These are phyloP conservation scores for Gamarada debralockiae DNA, from an alignment of 495 filamentous ascomycete species.

Conservation along the genomic window DNA sequence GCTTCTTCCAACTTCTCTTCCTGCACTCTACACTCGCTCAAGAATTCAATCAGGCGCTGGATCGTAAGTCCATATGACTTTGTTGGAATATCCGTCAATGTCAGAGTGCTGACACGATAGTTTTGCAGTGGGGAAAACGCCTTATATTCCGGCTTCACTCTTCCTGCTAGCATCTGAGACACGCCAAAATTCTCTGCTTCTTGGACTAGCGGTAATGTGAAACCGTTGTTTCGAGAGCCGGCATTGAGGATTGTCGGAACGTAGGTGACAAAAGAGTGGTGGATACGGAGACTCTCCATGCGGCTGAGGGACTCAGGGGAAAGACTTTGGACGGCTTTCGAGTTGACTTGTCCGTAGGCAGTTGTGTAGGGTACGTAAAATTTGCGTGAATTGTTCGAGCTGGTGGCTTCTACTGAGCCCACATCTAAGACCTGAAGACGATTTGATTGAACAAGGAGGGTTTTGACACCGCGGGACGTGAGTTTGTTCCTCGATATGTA, in stretches of 20 bases:
- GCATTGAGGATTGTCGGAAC: conserved; percentile 7
- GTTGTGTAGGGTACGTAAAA: conserved; percentile 8
- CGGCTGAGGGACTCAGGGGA: neutral
- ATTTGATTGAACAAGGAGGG: conserved; percentile 3
- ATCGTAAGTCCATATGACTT: conserved; percentile 9
- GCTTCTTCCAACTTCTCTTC: conserved; percentile 4
- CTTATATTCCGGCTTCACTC: neutral
- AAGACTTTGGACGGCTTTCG: neutral
- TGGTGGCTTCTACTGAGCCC: too few species aligned
- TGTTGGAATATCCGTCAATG: conserved; percentile 17
- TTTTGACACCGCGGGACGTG: neutral
- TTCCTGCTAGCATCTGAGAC: neutral
- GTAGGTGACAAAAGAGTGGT: conserved; percentile 20
- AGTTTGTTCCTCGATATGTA: conserved; percentile 20
- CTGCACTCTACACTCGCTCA: conserved; percentile 10
- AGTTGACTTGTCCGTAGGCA: neutral
- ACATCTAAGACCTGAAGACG: conserved; percentile 10
- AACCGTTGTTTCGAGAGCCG: neutral
- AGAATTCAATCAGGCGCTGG: conserved; percentile 8
- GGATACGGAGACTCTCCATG: conserved; percentile 16
- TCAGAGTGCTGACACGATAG: conserved; percentile 10
- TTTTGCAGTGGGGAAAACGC: conserved; percentile 9
- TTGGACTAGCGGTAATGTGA: neutral
- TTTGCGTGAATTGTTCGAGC: conserved; percentile 11
- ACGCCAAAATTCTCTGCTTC: neutral